Percentiles rank a stretch among this genome's conserved stretches.
phyloP scores from a whole-genome alignment of 2,329 filamentous ascomycete species.

The Atkinsonella hypoxylon region DNA sequence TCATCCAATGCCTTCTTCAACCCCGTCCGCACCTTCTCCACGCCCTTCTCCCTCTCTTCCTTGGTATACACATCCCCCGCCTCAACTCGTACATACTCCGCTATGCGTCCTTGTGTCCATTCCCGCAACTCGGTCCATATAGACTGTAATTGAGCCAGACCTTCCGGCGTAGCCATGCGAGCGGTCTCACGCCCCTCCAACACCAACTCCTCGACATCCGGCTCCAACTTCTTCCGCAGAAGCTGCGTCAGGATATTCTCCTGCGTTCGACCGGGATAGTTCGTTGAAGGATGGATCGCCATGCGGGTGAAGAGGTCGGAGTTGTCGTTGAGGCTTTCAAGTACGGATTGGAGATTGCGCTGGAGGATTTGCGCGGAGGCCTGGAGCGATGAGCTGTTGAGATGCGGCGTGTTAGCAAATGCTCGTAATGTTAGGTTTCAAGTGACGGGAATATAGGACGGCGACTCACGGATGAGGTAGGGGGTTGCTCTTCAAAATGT shows the following conservation, averaged over 20 bases:
- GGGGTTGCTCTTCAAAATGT: conserved; percentile 50
- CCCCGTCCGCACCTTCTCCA: conserved; percentile 62
- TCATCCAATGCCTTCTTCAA: conserved; percentile 43
- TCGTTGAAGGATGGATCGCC: conserved; percentile 64
- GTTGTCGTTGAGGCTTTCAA: conserved; percentile 52
- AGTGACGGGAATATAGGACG: not conserved
- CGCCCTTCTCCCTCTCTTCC: conserved; percentile 53
- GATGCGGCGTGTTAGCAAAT: not conserved
- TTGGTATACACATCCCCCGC: conserved; percentile 55
- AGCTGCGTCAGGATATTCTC: conserved; percentile 55
- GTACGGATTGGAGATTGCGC: conserved; percentile 55
- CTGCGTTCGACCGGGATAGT: conserved; percentile 59
- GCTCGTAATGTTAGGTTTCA: not conserved
- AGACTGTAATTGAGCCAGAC: conserved; percentile 31
- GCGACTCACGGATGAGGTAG: conserved; percentile 51
- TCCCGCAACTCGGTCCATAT: conserved; percentile 41
- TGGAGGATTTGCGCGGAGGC: conserved; percentile 61
- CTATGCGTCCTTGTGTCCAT: conserved; percentile 29
- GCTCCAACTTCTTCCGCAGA: conserved; percentile 74
- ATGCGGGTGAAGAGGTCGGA: conserved; percentile 55
- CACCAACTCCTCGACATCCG: conserved; percentile 62
- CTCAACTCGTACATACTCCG: conserved; percentile 29
- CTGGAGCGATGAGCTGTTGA: conserved; percentile 53
- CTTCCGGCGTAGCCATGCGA: conserved; percentile 30
- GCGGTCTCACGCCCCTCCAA: conserved; percentile 45